Conservation (phyloP, 257 asterid genomes). For the Solanum arcanum region DNA sequence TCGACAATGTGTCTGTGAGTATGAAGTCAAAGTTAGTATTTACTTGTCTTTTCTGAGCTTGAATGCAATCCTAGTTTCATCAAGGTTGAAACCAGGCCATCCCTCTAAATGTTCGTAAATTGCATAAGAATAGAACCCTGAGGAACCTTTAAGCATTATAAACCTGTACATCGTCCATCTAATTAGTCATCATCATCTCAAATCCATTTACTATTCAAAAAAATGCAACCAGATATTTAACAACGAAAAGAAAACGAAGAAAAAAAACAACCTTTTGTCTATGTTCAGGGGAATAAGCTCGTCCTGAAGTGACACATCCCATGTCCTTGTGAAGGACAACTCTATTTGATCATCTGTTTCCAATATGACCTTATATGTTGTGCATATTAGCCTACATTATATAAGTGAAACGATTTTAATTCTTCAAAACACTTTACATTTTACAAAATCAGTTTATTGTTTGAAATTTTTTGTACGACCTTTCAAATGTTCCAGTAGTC, state of each 20-base stretch:
- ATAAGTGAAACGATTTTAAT: not conserved
- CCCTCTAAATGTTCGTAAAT: conserved; percentile 54
- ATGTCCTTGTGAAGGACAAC: conserved; percentile 69
- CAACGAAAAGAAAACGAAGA: not conserved
- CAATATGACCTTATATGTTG: conserved; percentile 37
- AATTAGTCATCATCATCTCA: not conserved
- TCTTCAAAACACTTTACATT: not conserved
- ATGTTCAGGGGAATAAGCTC: conserved; percentile 50
- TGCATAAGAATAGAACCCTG: conserved; percentile 83
- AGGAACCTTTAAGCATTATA: conserved; percentile 50
- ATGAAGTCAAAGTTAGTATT: not conserved
- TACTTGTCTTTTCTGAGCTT: conserved; percentile 80
- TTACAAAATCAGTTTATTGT: not conserved
- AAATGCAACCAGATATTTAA: not conserved
- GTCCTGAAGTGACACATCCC: conserved; percentile 64
- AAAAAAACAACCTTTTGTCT: conserved; percentile 40
- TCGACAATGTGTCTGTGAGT: not conserved
- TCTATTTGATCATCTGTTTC: conserved; percentile 63
- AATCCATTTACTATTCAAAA: not conserved
- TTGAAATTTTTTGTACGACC: not conserved
- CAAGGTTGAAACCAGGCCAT: conserved; percentile 64
- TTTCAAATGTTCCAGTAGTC: conserved; percentile 41
- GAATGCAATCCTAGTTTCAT: conserved; percentile 75
- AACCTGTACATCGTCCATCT: conserved; percentile 31
- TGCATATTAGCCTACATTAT: conserved; percentile 53